Conservation (phyloP, 2,329 filamentous ascomycete species). For the Cercospora janseana region DNA sequence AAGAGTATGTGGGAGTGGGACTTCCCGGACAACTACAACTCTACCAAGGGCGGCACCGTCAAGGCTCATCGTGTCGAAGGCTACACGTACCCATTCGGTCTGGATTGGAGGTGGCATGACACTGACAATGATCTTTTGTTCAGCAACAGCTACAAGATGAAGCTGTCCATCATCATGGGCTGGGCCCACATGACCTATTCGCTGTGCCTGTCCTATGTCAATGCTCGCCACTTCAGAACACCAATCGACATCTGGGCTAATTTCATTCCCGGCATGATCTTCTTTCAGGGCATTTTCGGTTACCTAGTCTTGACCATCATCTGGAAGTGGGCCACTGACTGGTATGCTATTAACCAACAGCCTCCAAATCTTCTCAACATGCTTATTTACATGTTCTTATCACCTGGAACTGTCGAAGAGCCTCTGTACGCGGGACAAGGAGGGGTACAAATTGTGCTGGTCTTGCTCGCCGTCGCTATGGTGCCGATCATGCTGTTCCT, state of each 20-base stretch:
- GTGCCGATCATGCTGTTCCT: constrained; percentile 89
- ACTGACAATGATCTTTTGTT: constrained; percentile 94
- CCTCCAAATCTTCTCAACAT: constrained; percentile 94
- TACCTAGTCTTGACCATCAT: constrained; percentile 92
- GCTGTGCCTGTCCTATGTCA: constrained; percentile 86
- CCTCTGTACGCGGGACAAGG: constrained; percentile 76
- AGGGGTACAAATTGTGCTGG: constrained; percentile 69
- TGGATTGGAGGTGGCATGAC: constrained; percentile 96
- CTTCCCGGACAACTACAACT: constrained; percentile 58
- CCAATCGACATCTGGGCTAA: constrained; percentile 96
- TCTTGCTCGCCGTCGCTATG: constrained; percentile 79
- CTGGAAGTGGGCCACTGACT: constrained; percentile 96
- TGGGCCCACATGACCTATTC: constrained; percentile 99
- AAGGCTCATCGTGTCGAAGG: constrained; percentile 62
- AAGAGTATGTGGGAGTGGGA: constrained; percentile 84
- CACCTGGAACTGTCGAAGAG: constrained; percentile 72
- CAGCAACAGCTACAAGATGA: constrained; percentile 99
- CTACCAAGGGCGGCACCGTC: constrained; percentile 52
- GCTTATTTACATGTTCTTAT: constrained; percentile 99
- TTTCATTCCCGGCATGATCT: constrained; percentile 97
- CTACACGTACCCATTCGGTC: constrained; percentile 90
- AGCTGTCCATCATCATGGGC: constrained; percentile 94
- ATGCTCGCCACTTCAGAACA: constrained; percentile 90
- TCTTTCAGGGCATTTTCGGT: constrained; percentile 98
- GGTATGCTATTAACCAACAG: constrained; percentile 63